A percentile compares a stretch with the other conserved stretches of the same genome.
phyloP scores from a whole-genome alignment of 495 filamentous ascomycete species.

The Astrothelium subdiscretum region DNA sequence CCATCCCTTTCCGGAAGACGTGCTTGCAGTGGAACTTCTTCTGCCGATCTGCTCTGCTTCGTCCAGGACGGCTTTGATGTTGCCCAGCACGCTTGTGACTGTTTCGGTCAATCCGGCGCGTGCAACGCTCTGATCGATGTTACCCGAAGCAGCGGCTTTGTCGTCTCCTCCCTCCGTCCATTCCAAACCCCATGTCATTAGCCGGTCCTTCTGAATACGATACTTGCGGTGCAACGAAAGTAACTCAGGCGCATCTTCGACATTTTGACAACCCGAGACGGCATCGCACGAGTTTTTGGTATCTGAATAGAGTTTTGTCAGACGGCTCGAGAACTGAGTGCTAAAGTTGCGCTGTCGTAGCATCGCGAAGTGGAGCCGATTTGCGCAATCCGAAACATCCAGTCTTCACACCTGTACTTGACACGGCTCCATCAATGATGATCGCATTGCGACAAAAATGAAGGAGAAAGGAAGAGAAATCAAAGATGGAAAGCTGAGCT shows the following conservation, averaged over 20 bases:
- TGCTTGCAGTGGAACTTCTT: constrained; percentile 34
- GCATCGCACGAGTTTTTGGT: constrained; percentile 82
- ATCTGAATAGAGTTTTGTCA: constrained; percentile 85
- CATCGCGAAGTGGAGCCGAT: neutral
- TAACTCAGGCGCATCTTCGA: constrained; percentile 40
- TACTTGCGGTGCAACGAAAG: constrained; percentile 45
- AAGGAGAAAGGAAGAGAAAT: neutral
- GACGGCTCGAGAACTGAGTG: constrained; percentile 45
- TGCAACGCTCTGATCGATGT: constrained; percentile 75
- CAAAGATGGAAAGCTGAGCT: neutral
- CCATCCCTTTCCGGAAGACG: constrained; percentile 24
- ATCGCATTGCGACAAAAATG: neutral
- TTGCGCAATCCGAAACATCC: neutral
- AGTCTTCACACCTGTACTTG: neutral
- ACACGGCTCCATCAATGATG: neutral
- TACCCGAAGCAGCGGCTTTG: constrained; percentile 51
- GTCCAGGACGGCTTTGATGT: constrained; percentile 75
- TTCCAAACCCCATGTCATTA: constrained; percentile 81
- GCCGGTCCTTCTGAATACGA: constrained; percentile 58
- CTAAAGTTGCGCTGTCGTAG: neutral
- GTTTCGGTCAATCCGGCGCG: constrained; percentile 77
- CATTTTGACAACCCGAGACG: constrained; percentile 57
- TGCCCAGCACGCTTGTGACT: constrained; percentile 77
- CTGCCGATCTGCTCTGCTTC: constrained; percentile 67
- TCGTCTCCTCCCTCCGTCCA: constrained; percentile 56